Percentiles rank a stretch among this genome's conserved stretches.
Evolutionary conservation across 1,284 basidiomycete genomes (phyloP).

Genomic region (Cryptococcus wingfieldii): DNA sequence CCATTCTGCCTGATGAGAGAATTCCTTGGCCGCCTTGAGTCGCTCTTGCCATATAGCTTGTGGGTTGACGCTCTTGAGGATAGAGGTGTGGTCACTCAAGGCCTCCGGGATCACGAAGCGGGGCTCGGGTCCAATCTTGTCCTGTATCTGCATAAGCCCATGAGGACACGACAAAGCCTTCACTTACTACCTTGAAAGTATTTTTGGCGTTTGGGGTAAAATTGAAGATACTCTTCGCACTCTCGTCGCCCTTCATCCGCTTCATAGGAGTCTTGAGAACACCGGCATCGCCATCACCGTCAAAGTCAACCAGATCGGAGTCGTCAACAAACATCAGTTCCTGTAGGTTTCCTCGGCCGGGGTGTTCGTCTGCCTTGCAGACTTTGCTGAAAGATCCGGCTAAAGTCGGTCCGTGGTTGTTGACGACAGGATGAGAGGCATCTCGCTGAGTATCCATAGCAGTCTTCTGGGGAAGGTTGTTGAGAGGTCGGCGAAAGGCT

Average conservation of each 20-base stretch:
- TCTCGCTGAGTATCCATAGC: no score
- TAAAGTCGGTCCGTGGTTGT: background rate
- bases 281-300: background rate
- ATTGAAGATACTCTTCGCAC: slow-evolving; percentile 3
- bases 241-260: background rate
- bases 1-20: background rate
- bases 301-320: background rate
- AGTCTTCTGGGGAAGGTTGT: no score
- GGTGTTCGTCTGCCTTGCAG: background rate
- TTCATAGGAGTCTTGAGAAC: background rate
- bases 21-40: background rate
- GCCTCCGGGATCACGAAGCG: slow-evolving; percentile 8
- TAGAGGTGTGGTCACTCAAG: background rate
- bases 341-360: background rate
- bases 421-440: background rate
- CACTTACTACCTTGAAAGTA: background rate
- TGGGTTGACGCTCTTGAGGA: slow-evolving; percentile 1
- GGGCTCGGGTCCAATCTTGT: background rate
- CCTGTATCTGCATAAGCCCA: background rate
- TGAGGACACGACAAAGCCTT: background rate
- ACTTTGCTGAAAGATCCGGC: no score
- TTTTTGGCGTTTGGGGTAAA: slow-evolving; percentile 7
- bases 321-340: slow-evolving; percentile 1
- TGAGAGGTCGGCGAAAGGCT: no score
- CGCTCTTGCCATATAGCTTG: slow-evolving; percentile 3